Base-by-base conservation (phyloP, 106 monocot genomes). In the Amphibolis antarctica region DNA sequence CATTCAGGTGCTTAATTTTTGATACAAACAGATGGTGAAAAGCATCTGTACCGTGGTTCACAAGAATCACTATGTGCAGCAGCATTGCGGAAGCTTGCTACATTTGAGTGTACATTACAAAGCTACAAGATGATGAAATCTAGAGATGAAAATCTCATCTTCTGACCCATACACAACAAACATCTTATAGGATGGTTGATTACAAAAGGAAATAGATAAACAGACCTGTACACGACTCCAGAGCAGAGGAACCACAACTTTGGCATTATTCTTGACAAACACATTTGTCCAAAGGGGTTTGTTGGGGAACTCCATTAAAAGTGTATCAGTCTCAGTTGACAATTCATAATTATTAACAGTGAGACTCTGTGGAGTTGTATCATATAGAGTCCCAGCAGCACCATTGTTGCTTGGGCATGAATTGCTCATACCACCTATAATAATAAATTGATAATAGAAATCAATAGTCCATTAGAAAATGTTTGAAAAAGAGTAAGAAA, bases 231-330 rank as follows among this genome's bases (percentile, higher is more conserved):
- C 98, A 27, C 98, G 87, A 64, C 98, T 98, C 98, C 98, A 98
- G 12, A 87, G 75, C 48, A 98, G 76, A 69, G 98, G 98, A 72
- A 98, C 91, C 55, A 76, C 91, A 54, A 83, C 91, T 85, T 83
- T 98, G 54, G 91, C 98, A 72, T 70, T 68, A 74, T 98, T 88
- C 71, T 62, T 87, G 28, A 98, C 82, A 81, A 82, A 80, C 66
- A 98, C 87, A 79, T 98, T 98, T 29, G 87, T 91, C 98, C 98
- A 98, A 62, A 98, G 82, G 49, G 98, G 98, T 55, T 85, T 82
- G 55, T 79, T 72, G 26, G 98, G 98, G 70, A 98, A 98, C 43
- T 98, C 98, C 67, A 91, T 74, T 42, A 98, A 68, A 76, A 98
- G 84, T 22, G 98, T 98, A 75, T 98, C 98, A 28, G 98, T 98